Conservation (phyloP, 345 rosid species). For the Hevea brasiliensis region DNA sequence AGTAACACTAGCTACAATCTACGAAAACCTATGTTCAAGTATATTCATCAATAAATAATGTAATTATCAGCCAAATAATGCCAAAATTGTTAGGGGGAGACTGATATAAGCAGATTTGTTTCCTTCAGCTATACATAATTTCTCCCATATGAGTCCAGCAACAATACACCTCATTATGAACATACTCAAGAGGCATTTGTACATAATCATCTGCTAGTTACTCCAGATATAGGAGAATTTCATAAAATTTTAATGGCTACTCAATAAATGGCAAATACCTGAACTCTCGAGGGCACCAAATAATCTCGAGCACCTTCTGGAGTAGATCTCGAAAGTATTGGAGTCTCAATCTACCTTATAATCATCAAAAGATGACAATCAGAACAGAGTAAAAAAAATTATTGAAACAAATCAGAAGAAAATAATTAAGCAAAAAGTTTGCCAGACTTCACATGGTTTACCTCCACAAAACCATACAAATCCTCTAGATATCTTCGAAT, state of each 20-base stretch:
- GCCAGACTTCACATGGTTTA: constrained; percentile 24
- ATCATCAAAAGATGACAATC: constrained; percentile 44
- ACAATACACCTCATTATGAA: not conserved
- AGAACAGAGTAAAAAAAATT: constrained; percentile 22
- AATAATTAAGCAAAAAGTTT: not conserved
- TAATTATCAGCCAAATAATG: not conserved
- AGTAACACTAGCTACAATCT: not conserved
- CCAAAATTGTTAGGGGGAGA: not conserved
- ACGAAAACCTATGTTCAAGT: not conserved
- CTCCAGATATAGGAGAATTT: not conserved
- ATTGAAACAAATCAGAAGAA: not conserved
- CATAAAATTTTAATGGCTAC: not conserved
- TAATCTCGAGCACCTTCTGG: constrained; percentile 99
- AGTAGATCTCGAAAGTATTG: constrained; percentile 90
- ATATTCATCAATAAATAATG: not conserved
- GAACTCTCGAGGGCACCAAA: constrained; percentile 97
- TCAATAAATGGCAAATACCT: constrained; percentile 48
- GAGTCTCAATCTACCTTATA: constrained; percentile 93
- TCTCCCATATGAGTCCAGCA: not conserved
- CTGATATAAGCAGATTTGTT: not conserved
- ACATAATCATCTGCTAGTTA: not conserved
- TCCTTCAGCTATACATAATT: not conserved
- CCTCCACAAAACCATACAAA: constrained; percentile 86
- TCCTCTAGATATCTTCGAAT: constrained; percentile 87
- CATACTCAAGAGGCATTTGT: not conserved